phyloP scores from a whole-genome alignment of 345 rosid genomes.

The Combretum micranthum region DNA sequence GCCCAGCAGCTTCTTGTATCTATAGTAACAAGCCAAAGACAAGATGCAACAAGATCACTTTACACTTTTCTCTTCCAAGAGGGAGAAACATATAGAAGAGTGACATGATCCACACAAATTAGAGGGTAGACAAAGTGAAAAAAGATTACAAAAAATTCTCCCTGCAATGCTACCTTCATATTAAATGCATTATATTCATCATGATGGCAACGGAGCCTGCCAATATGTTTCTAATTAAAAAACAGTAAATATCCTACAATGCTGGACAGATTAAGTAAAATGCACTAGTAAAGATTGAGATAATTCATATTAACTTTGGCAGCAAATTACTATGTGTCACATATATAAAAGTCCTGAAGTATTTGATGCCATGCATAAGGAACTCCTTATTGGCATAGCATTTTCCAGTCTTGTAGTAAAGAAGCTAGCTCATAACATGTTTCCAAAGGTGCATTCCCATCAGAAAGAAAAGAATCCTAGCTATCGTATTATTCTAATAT shows the following conservation, averaged over 20 bases:
- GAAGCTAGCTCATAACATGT: no score
- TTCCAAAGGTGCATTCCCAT: no score
- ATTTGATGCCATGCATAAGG: no score
- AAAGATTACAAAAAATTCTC: constrained; percentile 29
- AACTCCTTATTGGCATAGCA: no score
- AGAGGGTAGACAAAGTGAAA: constrained; percentile 19
- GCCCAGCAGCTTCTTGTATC: constrained; percentile 97
- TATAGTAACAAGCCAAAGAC: constrained; percentile 30
- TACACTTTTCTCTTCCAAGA: constrained; percentile 15
- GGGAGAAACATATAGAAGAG: constrained; percentile 9
- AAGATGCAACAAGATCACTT: constrained; percentile 17
- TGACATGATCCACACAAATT: constrained; percentile 10
- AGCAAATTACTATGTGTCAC: no score
- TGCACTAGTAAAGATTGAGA: no score
- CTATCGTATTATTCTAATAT: constrained; percentile 35
- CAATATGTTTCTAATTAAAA: constrained; percentile 41
- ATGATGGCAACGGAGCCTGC: constrained; percentile 47
- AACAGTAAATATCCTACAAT: no score
- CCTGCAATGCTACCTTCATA: constrained; percentile 60
- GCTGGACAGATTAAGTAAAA: no score
- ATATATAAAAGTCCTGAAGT: no score
- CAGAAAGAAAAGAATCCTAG: no score
- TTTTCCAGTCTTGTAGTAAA: no score
- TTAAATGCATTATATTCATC: constrained; percentile 40
- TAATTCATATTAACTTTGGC: no score